Evolutionary conservation across 352 stramenopile genomes (phyloP).

Genomic region (Globisporangium radiosum): DNA sequence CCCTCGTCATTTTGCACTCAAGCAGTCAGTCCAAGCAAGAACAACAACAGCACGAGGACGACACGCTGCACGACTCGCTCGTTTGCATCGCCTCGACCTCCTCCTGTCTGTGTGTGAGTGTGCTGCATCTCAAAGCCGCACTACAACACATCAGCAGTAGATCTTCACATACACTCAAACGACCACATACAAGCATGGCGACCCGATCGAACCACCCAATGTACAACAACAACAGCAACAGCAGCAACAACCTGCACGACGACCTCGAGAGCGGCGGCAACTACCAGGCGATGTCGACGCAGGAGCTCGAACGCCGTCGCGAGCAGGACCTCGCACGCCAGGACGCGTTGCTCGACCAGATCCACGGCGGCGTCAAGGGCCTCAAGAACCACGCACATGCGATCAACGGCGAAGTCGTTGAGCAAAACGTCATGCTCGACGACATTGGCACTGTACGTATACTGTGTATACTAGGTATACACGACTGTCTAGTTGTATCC

Average conservation of each 20-base stretch:
- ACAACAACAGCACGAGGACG: too few species aligned
- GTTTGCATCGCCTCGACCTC: too few species aligned
- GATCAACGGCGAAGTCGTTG: constrained; percentile 80
- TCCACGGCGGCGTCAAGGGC: constrained; percentile 66
- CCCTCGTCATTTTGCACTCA: too few species aligned
- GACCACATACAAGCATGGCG: constrained; percentile 3
- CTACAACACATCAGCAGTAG: too few species aligned
- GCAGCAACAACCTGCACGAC: constrained; percentile 1
- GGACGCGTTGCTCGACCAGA: constrained; percentile 71
- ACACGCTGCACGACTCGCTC: too few species aligned
- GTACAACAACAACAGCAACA: constrained; percentile 12
- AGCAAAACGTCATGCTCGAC: constrained; percentile 81
- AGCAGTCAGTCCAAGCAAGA: too few species aligned
- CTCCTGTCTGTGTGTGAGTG: too few species aligned
- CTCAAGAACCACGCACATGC: constrained; percentile 79
- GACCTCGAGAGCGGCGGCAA: constrained; percentile 14
- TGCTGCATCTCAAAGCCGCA: too few species aligned
- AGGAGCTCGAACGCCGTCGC: constrained; percentile 59
- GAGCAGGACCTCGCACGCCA: constrained; percentile 50
- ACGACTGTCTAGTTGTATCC: not conserved
- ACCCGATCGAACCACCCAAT: constrained; percentile 32
- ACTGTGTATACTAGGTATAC: not conserved
- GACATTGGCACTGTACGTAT: constrained; percentile 62
- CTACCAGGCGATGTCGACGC: constrained; percentile 60
- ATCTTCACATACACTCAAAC: not conserved